Evolutionary conservation across 768 basidiomycete genomes (phyloP).

Genomic region (Phanerodontia chrysosporium): DNA sequence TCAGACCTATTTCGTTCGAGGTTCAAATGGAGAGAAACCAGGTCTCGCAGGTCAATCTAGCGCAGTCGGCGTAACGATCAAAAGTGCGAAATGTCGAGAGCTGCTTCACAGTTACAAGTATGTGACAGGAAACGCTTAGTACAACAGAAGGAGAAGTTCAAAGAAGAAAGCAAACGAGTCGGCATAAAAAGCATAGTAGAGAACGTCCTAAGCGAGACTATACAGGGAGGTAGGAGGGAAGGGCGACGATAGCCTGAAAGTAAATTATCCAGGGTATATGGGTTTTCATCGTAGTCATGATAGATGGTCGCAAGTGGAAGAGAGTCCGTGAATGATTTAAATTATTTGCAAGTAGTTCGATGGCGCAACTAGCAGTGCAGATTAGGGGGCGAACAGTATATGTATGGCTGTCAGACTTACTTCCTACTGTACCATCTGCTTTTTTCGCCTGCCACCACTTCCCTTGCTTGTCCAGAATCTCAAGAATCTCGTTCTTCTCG

Average conservation of each 20-base stretch:
- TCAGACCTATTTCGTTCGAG: too few relatives aligned
- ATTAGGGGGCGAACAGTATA: neutral
- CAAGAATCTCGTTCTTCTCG: slow-evolving; percentile 85
- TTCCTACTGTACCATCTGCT: slow-evolving; percentile 70
- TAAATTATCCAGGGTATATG: slow-evolving; percentile 2
- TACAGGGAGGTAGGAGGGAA: neutral
- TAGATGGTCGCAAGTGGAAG: neutral
- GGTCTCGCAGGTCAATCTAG: too few relatives aligned
- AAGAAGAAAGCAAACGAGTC: neutral
- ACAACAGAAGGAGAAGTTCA: neutral
- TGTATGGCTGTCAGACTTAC: slow-evolving; percentile 45
- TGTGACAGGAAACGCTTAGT: neutral
- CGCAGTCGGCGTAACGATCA: too few relatives aligned
- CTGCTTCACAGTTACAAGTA: neutral
- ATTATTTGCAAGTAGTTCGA: slow-evolving; percentile 78
- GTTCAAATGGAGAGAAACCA: too few relatives aligned
- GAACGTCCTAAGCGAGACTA: neutral
- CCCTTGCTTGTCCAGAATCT: slow-evolving; percentile 88
- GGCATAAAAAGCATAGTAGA: neutral
- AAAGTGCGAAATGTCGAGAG: neutral
- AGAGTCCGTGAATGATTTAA: neutral
- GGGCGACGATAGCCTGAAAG: neutral
- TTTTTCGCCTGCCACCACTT: slow-evolving; percentile 93
- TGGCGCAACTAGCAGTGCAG: slow-evolving; percentile 56
- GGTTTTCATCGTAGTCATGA: neutral